Evolutionary conservation across 2,329 filamentous ascomycete genomes (phyloP).

Genomic region (Diaporthe sp.): DNA sequence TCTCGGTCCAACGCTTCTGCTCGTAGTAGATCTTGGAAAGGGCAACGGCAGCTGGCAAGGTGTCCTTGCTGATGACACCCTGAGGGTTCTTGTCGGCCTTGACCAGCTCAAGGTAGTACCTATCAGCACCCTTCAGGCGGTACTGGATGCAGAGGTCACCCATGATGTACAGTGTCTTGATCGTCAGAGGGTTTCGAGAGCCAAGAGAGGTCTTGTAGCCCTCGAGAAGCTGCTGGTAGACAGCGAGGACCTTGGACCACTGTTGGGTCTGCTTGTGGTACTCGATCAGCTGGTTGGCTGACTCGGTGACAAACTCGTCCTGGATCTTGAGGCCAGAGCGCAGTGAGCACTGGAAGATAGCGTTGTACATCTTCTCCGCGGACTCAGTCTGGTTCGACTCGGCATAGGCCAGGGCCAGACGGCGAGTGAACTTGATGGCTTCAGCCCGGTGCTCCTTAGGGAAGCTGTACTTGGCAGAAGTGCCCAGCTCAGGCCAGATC

Average conservation of each 20-base stretch:
- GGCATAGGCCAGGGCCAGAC: slow-evolving; percentile 40
- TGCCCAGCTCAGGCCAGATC: slow-evolving; percentile 42
- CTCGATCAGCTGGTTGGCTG: slow-evolving; percentile 42
- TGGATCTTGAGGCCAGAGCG: slow-evolving; percentile 44
- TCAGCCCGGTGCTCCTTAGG: slow-evolving; percentile 41
- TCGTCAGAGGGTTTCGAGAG: slow-evolving; percentile 42
- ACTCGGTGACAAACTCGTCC: slow-evolving; percentile 43
- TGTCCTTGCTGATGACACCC: slow-evolving; percentile 54
- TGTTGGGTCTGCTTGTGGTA: slow-evolving; percentile 44
- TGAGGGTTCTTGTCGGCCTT: slow-evolving; percentile 49
- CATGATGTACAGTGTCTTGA: slow-evolving; percentile 43
- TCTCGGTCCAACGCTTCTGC: slow-evolving; percentile 57
- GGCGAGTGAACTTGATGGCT: slow-evolving; percentile 42
- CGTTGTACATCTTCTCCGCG: slow-evolving; percentile 43
- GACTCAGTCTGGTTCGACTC: slow-evolving; percentile 45
- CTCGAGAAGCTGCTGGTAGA: slow-evolving; percentile 43
- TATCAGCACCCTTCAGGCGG: slow-evolving; percentile 45
- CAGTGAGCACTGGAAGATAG: slow-evolving; percentile 44
- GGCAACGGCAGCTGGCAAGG: slow-evolving; percentile 56
- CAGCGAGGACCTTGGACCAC: slow-evolving; percentile 43
- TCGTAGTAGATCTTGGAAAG: slow-evolving; percentile 61
- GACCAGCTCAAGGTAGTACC: slow-evolving; percentile 46
- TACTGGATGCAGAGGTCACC: slow-evolving; percentile 44
- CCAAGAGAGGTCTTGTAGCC: slow-evolving; percentile 42
- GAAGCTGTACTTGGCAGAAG: slow-evolving; percentile 41